Conservation (phyloP, 495 filamentous ascomycete genomes). For the Halenospora varia region DNA sequence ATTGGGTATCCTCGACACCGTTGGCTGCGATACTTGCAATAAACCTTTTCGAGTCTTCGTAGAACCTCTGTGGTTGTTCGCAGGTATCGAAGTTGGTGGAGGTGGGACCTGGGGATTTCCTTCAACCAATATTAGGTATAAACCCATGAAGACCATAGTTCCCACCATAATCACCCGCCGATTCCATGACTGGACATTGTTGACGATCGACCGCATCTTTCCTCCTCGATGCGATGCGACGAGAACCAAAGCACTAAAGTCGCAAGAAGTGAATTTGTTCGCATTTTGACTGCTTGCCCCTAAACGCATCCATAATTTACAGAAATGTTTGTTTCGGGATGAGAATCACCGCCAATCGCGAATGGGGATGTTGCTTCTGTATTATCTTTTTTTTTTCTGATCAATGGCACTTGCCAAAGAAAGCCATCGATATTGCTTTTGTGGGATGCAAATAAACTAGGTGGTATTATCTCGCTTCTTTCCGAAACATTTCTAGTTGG, state of each 20-base stretch:
- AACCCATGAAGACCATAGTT: neutral
- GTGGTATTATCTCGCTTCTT: no score
- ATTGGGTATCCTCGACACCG: neutral
- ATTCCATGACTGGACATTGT: neutral
- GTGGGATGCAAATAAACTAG: no score
- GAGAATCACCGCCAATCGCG: neutral
- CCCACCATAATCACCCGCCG: neutral
- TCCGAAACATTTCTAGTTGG: no score
- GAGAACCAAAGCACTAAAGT: neutral
- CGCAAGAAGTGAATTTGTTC: neutral
- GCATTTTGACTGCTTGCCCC: neutral
- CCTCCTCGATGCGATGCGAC: neutral
- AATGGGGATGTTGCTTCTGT: neutral
- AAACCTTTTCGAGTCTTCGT: neutral
- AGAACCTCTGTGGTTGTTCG: no score
- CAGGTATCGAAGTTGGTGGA: no score
- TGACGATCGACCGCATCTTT: neutral
- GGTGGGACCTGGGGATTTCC: neutral
- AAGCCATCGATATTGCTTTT: neutral
- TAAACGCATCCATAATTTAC: neutral
- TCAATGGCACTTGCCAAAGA: no score
- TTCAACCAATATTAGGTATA: neutral
- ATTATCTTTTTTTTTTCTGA: no score
- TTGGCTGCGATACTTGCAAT: neutral
- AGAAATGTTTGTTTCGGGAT: no score